These are phyloP conservation scores for Psilocybe mexicana DNA, from an alignment of 1,284 basidiomycete genomes.

Conservation along the genomic window DNA sequence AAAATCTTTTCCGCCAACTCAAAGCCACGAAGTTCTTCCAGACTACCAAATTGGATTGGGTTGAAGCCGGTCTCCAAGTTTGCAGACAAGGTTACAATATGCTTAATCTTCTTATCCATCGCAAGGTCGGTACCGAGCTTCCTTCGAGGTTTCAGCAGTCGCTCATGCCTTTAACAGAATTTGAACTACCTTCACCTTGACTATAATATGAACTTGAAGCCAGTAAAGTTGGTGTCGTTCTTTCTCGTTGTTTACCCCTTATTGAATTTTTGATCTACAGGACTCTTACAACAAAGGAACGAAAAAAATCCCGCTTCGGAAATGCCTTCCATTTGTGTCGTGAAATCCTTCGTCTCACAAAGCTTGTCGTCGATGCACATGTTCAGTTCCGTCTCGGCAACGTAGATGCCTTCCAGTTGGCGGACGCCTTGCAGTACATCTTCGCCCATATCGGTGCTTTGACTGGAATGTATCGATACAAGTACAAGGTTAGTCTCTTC, in stretches of 20 bases:
- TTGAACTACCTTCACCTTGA: slow-evolving; percentile 94
- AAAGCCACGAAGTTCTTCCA: slow-evolving; percentile 99
- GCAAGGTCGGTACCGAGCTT: slow-evolving; percentile 64
- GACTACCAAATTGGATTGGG: slow-evolving; percentile 97
- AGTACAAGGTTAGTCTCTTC: slow-evolving; percentile 78
- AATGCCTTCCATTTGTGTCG: slow-evolving; percentile 99
- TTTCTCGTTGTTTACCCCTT: neutral
- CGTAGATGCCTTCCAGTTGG: slow-evolving; percentile 98
- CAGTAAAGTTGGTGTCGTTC: slow-evolving; percentile 72
- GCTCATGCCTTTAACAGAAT: slow-evolving; percentile 55
- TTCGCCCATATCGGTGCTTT: slow-evolving; percentile 97
- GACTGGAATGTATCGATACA: slow-evolving; percentile 99
- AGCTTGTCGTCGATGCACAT: slow-evolving; percentile 98
- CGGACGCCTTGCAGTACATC: slow-evolving; percentile 97
- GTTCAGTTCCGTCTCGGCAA: slow-evolving; percentile 99
- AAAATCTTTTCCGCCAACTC: slow-evolving; percentile 93
- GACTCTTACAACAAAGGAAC: slow-evolving; percentile 98
- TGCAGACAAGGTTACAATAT: slow-evolving; percentile 99
- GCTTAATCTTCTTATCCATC: slow-evolving; percentile 98
- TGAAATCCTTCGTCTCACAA: slow-evolving; percentile 96
- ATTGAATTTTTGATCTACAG: slow-evolving; percentile 41
- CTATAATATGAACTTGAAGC: slow-evolving; percentile 96
- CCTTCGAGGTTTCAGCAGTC: neutral
- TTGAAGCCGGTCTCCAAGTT: slow-evolving; percentile 98
- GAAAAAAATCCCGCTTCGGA: slow-evolving; percentile 99